These are phyloP conservation scores for Stephanodiscus triporus DNA, from an alignment of 108 stramenopile species.

Conservation along the genomic window DNA sequence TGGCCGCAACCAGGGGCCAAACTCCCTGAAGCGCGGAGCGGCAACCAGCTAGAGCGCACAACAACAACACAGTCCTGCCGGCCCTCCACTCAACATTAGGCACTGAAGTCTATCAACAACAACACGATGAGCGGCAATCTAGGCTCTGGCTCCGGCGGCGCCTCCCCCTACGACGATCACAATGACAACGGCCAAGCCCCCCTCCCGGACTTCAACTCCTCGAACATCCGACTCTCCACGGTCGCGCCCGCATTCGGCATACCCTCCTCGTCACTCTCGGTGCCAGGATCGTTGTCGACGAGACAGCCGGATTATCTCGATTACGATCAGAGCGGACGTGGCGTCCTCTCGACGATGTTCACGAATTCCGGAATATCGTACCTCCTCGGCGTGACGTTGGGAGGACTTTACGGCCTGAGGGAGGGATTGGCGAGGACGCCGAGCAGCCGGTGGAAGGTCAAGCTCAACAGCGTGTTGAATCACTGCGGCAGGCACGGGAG, in stretches of 20 bases:
- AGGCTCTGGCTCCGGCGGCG: constrained; percentile 37
- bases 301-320: constrained; percentile 84
- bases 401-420: constrained; percentile 82
- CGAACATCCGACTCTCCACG: constrained; percentile 70
- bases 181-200: constrained; percentile 22
- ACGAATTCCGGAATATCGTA: constrained; percentile 84
- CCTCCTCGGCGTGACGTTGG: constrained; percentile 68
- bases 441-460: constrained; percentile 72
- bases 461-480: constrained; percentile 85
- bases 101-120: too few relatives aligned
- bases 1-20: too few relatives aligned
- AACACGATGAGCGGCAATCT: constrained; percentile 28
- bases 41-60: too few relatives aligned
- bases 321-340: constrained; percentile 84
- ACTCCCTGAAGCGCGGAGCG: too few relatives aligned
- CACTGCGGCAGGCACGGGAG: constrained; percentile 82
- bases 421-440: constrained; percentile 78
- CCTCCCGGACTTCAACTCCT: constrained; percentile 47
- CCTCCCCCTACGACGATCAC: constrained; percentile 31
- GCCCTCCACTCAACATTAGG: too few relatives aligned
- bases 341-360: constrained; percentile 82
- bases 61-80: too few relatives aligned
- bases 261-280: constrained; percentile 25
- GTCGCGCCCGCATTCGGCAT: constrained; percentile 83
- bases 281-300: constrained; percentile 3